Evolutionary conservation across 2,329 filamentous ascomycete species (phyloP).

Genomic region (Stagonosporopsis rhizophila): DNA sequence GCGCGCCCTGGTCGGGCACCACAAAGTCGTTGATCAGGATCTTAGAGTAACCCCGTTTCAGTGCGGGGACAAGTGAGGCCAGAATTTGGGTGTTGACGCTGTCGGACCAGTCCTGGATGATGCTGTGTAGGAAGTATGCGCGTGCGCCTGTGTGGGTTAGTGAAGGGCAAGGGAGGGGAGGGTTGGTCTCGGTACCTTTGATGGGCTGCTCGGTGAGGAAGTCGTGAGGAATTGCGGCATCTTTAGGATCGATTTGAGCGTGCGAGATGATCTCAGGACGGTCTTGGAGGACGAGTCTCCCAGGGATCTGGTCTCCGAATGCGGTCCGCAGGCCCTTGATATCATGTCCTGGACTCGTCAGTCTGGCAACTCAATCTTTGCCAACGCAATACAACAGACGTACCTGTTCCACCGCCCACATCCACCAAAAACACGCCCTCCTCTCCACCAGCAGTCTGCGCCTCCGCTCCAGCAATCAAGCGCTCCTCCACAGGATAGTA

Average conservation of each 20-base stretch:
- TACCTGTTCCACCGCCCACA: constrained; percentile 31
- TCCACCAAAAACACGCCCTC: constrained; percentile 31
- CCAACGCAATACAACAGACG: too few species aligned
- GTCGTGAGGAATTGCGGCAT: constrained; percentile 46
- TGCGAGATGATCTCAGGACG: constrained; percentile 30
- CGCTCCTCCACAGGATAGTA: constrained; percentile 37
- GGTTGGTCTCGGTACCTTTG: constrained; percentile 25
- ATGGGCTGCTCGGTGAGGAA: constrained; percentile 43
- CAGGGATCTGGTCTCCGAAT: constrained; percentile 25
- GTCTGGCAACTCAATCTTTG: too few species aligned
- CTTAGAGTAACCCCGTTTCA: constrained; percentile 40
- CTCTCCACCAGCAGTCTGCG: not conserved
- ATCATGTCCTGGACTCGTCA: constrained; percentile 23
- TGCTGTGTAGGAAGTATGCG: constrained; percentile 38
- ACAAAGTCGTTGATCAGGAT: constrained; percentile 39
- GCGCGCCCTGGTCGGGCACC: constrained; percentile 32
- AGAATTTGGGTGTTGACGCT: constrained; percentile 32
- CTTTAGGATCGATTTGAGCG: constrained; percentile 29
- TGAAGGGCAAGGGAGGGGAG: not conserved
- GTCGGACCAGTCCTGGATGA: constrained; percentile 43
- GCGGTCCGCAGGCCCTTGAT: constrained; percentile 28
- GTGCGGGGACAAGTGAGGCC: constrained; percentile 31
- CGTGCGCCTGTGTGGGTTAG: constrained; percentile 21
- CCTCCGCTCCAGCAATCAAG: constrained; percentile 26
- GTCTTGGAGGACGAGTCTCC: constrained; percentile 34